Percentiles rank a stretch among this genome's conserved stretches.
phyloP scores from a whole-genome alignment of 1,284 basidiomycete species.

The Ustilago crameri region DNA sequence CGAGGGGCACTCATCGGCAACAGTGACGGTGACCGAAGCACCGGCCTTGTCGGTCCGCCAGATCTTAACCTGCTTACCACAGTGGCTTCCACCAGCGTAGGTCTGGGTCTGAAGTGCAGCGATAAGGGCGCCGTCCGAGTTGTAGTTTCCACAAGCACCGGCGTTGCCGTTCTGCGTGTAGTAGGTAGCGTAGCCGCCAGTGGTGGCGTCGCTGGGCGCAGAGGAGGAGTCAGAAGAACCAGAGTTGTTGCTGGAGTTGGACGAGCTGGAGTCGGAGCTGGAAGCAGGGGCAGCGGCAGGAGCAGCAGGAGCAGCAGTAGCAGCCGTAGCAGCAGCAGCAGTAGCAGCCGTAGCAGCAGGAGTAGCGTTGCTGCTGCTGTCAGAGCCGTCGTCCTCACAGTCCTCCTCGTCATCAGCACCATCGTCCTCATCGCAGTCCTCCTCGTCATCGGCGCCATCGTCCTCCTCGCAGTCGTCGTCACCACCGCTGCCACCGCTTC shows the following conservation, averaged over 20 bases:
- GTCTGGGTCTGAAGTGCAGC: slow-evolving; percentile 48
- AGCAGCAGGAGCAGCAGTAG: neutral
- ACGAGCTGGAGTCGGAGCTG: slow-evolving; percentile 9
- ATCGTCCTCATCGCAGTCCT: slow-evolving; percentile 37
- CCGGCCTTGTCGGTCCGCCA: slow-evolving; percentile 72
- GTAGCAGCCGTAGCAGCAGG: slow-evolving; percentile 3
- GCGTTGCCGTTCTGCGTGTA: slow-evolving; percentile 61
- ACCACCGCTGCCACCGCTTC: slow-evolving; percentile 8
- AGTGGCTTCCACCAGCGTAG: slow-evolving; percentile 72
- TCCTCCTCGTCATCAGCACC: slow-evolving; percentile 16
- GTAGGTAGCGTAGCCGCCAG: slow-evolving; percentile 57
- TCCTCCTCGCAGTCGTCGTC: slow-evolving; percentile 12
- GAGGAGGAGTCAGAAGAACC: slow-evolving; percentile 10
- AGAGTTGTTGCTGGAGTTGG: neutral
- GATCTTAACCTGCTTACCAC: slow-evolving; percentile 76
- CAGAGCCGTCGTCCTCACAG: slow-evolving; percentile 22
- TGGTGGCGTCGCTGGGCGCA: slow-evolving; percentile 17
- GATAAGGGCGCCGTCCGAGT: slow-evolving; percentile 53
- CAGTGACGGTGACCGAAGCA: slow-evolving; percentile 69
- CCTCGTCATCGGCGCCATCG: slow-evolving; percentile 5
- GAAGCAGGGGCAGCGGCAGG: slow-evolving; percentile 4
- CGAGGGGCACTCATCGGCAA: slow-evolving; percentile 50
- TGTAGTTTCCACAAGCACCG: slow-evolving; percentile 62
- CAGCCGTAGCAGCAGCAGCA: slow-evolving; percentile 14
- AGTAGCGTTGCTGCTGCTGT: slow-evolving; percentile 9